Conservation (phyloP, 352 stramenopile genomes). For the Pythium myriotylum region DNA sequence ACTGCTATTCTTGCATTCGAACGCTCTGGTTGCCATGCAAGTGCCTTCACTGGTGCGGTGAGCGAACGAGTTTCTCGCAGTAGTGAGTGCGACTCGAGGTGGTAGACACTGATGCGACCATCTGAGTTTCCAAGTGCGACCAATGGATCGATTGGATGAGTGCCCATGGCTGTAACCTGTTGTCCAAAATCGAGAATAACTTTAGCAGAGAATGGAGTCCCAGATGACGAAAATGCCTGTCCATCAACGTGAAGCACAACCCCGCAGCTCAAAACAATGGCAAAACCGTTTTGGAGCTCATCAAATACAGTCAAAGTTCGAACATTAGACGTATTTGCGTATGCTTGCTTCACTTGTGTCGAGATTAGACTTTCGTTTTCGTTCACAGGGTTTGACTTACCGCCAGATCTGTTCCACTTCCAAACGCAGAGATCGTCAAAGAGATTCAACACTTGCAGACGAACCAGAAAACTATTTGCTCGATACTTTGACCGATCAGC, state of each 20-base stretch:
- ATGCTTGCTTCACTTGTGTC: constrained; percentile 12
- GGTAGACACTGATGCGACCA: constrained; percentile 42
- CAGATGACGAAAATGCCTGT: background rate
- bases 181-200: constrained; percentile 23
- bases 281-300: constrained; percentile 26
- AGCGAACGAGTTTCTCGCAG: constrained; percentile 15
- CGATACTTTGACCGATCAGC: constrained; percentile 15
- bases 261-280: constrained; percentile 15
- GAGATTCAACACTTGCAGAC: constrained; percentile 7
- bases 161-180: constrained; percentile 8
- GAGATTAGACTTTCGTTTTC: background rate
- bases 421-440: constrained; percentile 20
- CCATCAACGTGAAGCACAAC: constrained; percentile 20
- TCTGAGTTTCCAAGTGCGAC: constrained; percentile 45
- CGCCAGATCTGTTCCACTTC: constrained; percentile 8
- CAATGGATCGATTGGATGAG: constrained; percentile 16
- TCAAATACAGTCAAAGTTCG: constrained; percentile 23
- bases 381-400: background rate
- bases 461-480: constrained; percentile 24
- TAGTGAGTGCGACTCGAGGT: constrained; percentile 38
- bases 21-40: constrained; percentile 43
- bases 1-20: constrained; percentile 40
- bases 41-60: constrained; percentile 17
- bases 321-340: background rate
- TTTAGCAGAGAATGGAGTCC: background rate